phyloP scores from a whole-genome alignment of 73 alveolate species.

The Paramecium primaurelia region DNA sequence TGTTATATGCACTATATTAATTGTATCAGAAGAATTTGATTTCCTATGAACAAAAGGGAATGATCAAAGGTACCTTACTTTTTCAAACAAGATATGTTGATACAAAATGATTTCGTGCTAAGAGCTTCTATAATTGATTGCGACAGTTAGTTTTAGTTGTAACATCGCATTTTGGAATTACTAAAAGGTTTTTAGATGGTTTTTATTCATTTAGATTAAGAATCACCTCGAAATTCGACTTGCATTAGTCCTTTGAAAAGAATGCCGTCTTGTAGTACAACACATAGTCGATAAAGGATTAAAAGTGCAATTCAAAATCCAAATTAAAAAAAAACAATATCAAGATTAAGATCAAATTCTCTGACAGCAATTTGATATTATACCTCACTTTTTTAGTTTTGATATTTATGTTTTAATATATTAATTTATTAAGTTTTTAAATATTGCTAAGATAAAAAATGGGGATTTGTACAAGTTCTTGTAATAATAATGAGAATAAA shows the following conservation, averaged over 20 bases:
- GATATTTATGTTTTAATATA: not conserved
- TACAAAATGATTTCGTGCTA: not conserved
- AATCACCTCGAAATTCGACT: conserved; percentile 15
- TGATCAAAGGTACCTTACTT: not conserved
- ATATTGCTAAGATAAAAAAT: not conserved
- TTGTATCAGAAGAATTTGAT: conserved; percentile 12
- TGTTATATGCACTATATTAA: not conserved
- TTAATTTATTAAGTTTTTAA: not conserved
- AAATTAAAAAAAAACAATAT: not conserved
- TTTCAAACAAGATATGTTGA: not conserved
- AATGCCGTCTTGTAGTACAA: not conserved
- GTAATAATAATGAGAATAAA: not conserved
- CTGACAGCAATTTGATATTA: not conserved
- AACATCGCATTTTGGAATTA: not conserved
- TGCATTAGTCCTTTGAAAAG: not conserved
- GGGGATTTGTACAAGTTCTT: not conserved
- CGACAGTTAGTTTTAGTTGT: not conserved
- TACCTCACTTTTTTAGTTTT: not conserved
- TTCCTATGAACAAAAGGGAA: conserved; percentile 1
- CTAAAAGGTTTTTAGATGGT: not conserved
- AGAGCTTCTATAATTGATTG: not conserved
- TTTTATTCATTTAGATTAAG: not conserved
- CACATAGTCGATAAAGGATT: not conserved
- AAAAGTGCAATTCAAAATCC: not conserved
- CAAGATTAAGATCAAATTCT: not conserved